phyloP scores from a whole-genome alignment of 23 red algal species.

The Gracilaria gracilis region DNA sequence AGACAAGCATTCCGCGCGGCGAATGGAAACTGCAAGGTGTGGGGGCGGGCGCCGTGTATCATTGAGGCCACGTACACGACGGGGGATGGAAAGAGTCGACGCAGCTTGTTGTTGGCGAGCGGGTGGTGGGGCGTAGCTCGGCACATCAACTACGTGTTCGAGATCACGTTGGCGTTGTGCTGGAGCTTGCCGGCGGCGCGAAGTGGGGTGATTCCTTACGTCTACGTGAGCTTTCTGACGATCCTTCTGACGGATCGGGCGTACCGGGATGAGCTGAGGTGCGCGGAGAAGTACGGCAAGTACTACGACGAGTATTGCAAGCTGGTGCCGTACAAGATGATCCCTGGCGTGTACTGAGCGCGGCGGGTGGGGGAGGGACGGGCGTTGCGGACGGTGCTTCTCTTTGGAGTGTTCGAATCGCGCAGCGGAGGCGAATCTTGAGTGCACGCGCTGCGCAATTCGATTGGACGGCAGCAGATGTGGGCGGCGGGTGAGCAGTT shows the following conservation, averaged over 20 bases:
- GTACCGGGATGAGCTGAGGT: slow-evolving; percentile 87
- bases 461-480: neutral
- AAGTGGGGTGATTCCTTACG: slow-evolving; percentile 65
- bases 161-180: slow-evolving; percentile 83
- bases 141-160: slow-evolving; percentile 95
- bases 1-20: slow-evolving; percentile 66
- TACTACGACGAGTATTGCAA: slow-evolving; percentile 91
- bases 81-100: slow-evolving; percentile 70
- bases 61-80: slow-evolving; percentile 75
- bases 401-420: too few relatives aligned
- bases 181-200: slow-evolving; percentile 85
- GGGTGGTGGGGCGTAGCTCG: slow-evolving; percentile 96
- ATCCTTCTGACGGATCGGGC: slow-evolving; percentile 91
- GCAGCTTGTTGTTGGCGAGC: slow-evolving; percentile 82
- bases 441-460: neutral
- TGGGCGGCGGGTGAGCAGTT: neutral
- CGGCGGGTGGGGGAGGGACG: too few relatives aligned
- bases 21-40: slow-evolving; percentile 63
- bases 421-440: neutral
- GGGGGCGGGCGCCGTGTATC: slow-evolving; percentile 59
- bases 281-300: slow-evolving; percentile 82
- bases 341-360: slow-evolving; percentile 74
- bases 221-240: slow-evolving; percentile 95
- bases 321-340: slow-evolving; percentile 79
- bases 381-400: too few relatives aligned